phyloP scores from a whole-genome alignment of 345 rosid species.

The Boechera stricta region DNA sequence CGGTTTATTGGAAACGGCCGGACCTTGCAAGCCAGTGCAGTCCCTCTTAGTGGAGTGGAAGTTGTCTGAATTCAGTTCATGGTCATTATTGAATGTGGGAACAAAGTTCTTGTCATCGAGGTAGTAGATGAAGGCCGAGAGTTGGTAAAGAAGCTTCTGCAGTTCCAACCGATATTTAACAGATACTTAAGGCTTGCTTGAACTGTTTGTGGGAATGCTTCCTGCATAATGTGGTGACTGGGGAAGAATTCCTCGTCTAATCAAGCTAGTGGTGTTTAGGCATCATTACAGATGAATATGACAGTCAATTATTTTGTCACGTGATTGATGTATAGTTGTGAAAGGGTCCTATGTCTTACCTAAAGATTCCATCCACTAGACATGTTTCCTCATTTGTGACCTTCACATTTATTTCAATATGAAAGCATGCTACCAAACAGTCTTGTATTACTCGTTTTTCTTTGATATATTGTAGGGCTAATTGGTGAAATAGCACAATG shows the following conservation, averaged over 20 bases:
- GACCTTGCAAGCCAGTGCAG: conserved; percentile 77
- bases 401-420: conserved; percentile 28
- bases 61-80: conserved; percentile 50
- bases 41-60: conserved; percentile 71
- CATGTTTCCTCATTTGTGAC: conserved; percentile 39
- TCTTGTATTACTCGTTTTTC: conserved; percentile 26
- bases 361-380: conserved; percentile 30
- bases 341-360: conserved; percentile 34
- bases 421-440: conserved; percentile 21
- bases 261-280: conserved; percentile 30
- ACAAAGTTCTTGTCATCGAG: conserved; percentile 9
- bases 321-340: conserved; percentile 34
- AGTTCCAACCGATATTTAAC: background rate
- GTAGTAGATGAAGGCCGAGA: conserved; percentile 27
- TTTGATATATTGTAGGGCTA: conserved; percentile 14
- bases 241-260: conserved; percentile 7
- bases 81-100: conserved; percentile 2
- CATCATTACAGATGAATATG: conserved; percentile 26
- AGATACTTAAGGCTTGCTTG: conserved; percentile 35
- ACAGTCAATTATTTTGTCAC: background rate
- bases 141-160: conserved; percentile 22
- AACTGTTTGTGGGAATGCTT: conserved; percentile 18
- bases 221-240: conserved; percentile 25
- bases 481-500: background rate
- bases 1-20: conserved; percentile 77